phyloP scores from a whole-genome alignment of 306 rosid genomes.

The Cicer pinnatifidum region DNA sequence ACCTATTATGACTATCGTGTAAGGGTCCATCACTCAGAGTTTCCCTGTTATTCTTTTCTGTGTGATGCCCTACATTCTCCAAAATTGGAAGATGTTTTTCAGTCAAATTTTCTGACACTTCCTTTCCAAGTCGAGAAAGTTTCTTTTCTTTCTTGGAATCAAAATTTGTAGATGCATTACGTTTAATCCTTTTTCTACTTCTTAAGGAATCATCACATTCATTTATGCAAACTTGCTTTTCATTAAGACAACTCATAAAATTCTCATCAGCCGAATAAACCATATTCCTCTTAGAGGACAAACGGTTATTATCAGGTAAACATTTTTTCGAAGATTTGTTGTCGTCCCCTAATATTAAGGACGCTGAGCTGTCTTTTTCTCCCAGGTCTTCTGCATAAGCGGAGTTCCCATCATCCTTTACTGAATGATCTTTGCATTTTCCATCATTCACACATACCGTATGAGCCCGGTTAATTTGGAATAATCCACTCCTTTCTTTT shows the following conservation, averaged over 20 bases:
- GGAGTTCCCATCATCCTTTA: conserved; percentile 43
- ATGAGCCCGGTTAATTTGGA: conserved; percentile 35
- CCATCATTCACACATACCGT: conserved; percentile 36
- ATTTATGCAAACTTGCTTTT: conserved; percentile 26
- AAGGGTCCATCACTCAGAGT: conserved; percentile 37
- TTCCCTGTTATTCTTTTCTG: conserved; percentile 38
- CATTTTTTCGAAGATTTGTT: conserved; percentile 37
- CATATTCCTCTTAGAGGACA: conserved; percentile 54
- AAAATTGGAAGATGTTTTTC: conserved; percentile 32
- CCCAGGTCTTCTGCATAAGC: conserved; percentile 42
- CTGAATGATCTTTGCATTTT: conserved; percentile 30
- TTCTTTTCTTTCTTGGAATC: conserved; percentile 45
- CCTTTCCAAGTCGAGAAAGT: conserved; percentile 43
- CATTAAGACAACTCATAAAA: conserved; percentile 36
- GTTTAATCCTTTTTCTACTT: conserved; percentile 55
- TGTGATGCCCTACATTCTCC: conserved; percentile 42
- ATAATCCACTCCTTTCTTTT: conserved; percentile 60
- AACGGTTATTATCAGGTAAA: conserved; percentile 33
- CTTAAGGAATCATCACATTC: conserved; percentile 44
- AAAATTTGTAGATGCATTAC: conserved; percentile 35
- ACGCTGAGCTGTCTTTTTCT: conserved; percentile 43
- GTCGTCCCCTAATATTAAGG: conserved; percentile 41
- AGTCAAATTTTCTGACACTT: conserved; percentile 45
- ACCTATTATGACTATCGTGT: conserved; percentile 44
- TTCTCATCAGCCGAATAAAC: conserved; percentile 39